Conservation (phyloP, 1,284 basidiomycete species). For the Ganoderma sinense region DNA sequence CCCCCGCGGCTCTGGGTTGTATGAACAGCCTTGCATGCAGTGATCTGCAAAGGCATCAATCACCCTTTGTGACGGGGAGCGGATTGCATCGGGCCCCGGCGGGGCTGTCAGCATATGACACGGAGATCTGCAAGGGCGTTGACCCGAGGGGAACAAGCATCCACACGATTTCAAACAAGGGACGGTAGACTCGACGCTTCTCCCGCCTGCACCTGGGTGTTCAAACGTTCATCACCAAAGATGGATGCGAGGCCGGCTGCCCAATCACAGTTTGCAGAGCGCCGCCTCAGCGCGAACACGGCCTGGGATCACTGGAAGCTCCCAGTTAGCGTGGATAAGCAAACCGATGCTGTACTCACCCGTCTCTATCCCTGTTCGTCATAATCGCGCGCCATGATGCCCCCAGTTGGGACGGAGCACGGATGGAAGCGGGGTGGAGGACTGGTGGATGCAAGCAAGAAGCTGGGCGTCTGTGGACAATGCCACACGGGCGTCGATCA, state of each 20-base stretch:
- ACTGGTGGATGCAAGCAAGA: neutral
- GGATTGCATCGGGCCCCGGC: neutral
- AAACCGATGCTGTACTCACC: neutral
- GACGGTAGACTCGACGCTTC: neutral
- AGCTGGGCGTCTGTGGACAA: neutral
- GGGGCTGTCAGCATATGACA: slow-evolving; percentile 1
- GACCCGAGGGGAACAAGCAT: neutral
- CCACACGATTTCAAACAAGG: neutral
- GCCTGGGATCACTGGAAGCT: neutral
- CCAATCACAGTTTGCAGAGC: neutral
- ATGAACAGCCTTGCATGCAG: slow-evolving; percentile 25
- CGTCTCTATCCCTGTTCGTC: neutral
- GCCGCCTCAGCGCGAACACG: too few species aligned
- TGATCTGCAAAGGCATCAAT: slow-evolving; percentile 32
- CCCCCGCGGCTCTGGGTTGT: neutral
- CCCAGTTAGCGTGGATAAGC: neutral
- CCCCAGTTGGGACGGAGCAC: neutral
- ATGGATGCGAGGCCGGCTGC: neutral
- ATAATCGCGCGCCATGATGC: neutral
- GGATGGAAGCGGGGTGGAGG: neutral
- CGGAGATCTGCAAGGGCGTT: slow-evolving; percentile 23
- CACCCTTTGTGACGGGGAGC: slow-evolving; percentile 13
- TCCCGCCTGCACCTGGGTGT: neutral
- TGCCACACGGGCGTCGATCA: slow-evolving; percentile 13
- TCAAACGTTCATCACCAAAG: neutral